Percentiles rank a stretch among this genome's conserved stretches.
phyloP scores from a whole-genome alignment of 805 yeast genomes.

The Candida maris region DNA sequence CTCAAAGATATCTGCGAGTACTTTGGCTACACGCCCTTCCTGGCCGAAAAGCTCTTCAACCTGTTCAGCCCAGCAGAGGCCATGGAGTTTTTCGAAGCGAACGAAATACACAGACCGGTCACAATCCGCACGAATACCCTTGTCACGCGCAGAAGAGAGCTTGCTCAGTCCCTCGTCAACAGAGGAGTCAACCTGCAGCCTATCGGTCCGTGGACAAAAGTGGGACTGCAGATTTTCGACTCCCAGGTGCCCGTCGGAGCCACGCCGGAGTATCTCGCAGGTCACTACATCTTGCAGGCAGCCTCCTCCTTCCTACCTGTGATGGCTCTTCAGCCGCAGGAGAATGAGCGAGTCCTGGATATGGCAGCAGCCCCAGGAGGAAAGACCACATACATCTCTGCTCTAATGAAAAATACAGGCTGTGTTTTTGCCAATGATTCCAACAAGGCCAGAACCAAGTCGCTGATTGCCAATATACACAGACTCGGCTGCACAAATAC shows the following conservation, averaged over 20 bases:
- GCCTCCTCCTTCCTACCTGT: slow-evolving; percentile 98
- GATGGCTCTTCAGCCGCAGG: slow-evolving; percentile 97
- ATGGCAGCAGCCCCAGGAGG: slow-evolving; percentile 99
- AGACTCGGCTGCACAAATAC: slow-evolving; percentile 96
- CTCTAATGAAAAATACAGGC: slow-evolving; percentile 97
- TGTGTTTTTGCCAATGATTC: slow-evolving; percentile 96
- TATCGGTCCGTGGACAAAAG: slow-evolving; percentile 97
- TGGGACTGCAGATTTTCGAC: slow-evolving; percentile 94
- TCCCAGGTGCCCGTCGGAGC: slow-evolving; percentile 99
- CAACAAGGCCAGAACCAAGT: slow-evolving; percentile 93
- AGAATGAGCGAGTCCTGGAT: slow-evolving; percentile 89
- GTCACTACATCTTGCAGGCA: slow-evolving; percentile 96
- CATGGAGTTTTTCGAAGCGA: slow-evolving; percentile 96
- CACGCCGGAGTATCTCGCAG: slow-evolving; percentile 97
- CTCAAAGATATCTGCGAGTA: slow-evolving; percentile 85
- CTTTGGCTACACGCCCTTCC: slow-evolving; percentile 86
- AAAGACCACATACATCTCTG: slow-evolving; percentile 90
- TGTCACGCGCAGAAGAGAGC: slow-evolving; percentile 89
- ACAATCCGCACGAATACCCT: slow-evolving; percentile 97
- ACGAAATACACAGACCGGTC: slow-evolving; percentile 93
- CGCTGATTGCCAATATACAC: slow-evolving; percentile 94
- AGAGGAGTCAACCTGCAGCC: slow-evolving; percentile 98
- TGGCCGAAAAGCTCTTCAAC: slow-evolving; percentile 91
- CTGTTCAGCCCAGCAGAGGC: slow-evolving; percentile 95
- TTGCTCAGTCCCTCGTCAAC: slow-evolving; percentile 91